Base-by-base conservation (phyloP, 768 basidiomycete genomes). In the Lactarius pseudohatsudake region DNA sequence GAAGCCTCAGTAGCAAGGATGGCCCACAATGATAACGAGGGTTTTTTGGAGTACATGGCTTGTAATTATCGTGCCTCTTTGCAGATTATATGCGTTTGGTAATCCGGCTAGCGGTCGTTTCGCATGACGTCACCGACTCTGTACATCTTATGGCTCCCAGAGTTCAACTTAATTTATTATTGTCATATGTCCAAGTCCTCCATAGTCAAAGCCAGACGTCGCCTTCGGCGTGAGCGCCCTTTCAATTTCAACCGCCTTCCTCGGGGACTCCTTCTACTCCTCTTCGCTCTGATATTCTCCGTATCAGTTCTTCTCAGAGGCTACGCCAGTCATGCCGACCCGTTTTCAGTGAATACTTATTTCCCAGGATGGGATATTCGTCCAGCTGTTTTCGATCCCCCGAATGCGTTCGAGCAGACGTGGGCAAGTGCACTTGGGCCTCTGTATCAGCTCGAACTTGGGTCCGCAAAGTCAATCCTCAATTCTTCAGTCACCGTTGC, bases 1-100 rank as follows among this genome's bases (percentile, higher is more conserved):
- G 88, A 63, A 91, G 90, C 78, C 73, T 93, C 60, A 86, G 82
- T 22, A 69, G 78, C 22, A 81, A 81, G 64, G 76, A 75, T 22
- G 69, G 59, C 13, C 32, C 65, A 4, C 62, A 59, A 8, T 68
- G 40, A 53, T 26, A 30, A 18, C n/a, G 6, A 47, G 18, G 7
- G 28, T 28, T 40, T 40, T 40, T 15, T 40, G 5, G 38, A 16
- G 38, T 40, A 40, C 38, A 40, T 15, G 38, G 0, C 32, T 36
- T n/a, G 9, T 32, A 15, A n/a, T 45, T 41, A 26, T 30, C 30
- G 18, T 59, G 28, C 10, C 13, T 34, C 50, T n/a, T 30, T 28
- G 50, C 20, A 26, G 57, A 64, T 38, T 59, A 28, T 38, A 59
- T 59, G 56, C 57, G 36, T 43, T 28, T 45, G 16, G 15, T 45